A percentile compares a stretch with the other conserved stretches of the same genome.
Evolutionary conservation across 805 yeast genomes (phyloP).

Genomic region (Spathaspora passalidarum): DNA sequence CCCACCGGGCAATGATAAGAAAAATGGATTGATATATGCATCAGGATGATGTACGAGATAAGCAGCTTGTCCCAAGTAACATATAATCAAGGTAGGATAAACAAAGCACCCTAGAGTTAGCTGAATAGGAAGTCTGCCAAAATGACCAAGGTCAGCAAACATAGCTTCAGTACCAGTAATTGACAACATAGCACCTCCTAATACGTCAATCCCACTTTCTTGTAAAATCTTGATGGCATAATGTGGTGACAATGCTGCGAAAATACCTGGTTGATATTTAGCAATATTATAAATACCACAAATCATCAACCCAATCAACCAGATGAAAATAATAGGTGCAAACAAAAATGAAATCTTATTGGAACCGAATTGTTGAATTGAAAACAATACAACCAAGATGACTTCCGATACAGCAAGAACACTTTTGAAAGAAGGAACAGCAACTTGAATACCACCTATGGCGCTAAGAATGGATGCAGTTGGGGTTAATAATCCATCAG

Average conservation of each 20-base stretch:
- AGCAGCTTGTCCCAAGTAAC: slow-evolving; percentile 60
- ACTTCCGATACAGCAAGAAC: slow-evolving; percentile 51
- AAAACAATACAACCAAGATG: slow-evolving; percentile 43
- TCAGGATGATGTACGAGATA: slow-evolving; percentile 40
- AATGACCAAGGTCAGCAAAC: slow-evolving; percentile 63
- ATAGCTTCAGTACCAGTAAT: slow-evolving; percentile 62
- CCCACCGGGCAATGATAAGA: slow-evolving; percentile 50
- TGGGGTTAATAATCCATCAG: slow-evolving; percentile 62
- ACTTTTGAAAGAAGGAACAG: slow-evolving; percentile 42
- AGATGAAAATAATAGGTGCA: slow-evolving; percentile 53
- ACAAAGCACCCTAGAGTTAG: slow-evolving; percentile 44
- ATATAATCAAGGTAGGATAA: slow-evolving; percentile 49
- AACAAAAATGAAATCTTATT: slow-evolving; percentile 45
- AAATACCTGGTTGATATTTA: slow-evolving; percentile 39
- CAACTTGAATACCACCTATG: slow-evolving; percentile 53
- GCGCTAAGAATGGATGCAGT: slow-evolving; percentile 61
- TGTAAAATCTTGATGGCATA: slow-evolving; percentile 46
- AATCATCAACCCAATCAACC: slow-evolving; percentile 46
- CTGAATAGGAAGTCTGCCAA: slow-evolving; percentile 49
- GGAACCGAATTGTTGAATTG: slow-evolving; percentile 50
- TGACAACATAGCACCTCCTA: slow-evolving; percentile 52
- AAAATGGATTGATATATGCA: slow-evolving; percentile 42
- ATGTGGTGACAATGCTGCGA: slow-evolving; percentile 49
- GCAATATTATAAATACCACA: slow-evolving; percentile 47
- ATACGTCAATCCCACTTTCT: slow-evolving; percentile 37